Conservation (phyloP, 352 stramenopile species). For the Phytophthora syringae region DNA sequence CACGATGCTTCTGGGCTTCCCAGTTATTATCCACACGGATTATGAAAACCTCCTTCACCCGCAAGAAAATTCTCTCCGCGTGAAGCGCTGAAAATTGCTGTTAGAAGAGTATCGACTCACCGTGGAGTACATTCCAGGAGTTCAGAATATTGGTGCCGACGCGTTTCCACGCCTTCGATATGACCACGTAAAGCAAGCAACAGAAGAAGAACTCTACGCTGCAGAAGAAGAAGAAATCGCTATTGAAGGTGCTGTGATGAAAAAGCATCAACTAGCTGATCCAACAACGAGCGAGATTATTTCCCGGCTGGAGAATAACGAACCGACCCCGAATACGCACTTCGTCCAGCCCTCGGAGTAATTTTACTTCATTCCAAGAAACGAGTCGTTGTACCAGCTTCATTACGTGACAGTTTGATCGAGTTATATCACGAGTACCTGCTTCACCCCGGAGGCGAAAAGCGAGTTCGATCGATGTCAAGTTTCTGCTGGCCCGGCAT, state of each 20-base stretch:
- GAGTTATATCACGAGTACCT: constrained; percentile 18
- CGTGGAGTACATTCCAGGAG: not conserved
- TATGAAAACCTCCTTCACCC: constrained; percentile 1
- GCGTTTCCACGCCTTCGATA: not conserved
- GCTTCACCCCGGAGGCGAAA: constrained; percentile 8
- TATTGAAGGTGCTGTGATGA: constrained; percentile 4
- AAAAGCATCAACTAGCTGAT: constrained; percentile 9
- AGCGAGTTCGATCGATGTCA: not conserved
- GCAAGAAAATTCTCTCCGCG: not conserved
- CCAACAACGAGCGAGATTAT: too few species aligned
- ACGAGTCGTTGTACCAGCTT: constrained; percentile 4
- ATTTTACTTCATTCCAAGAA: constrained; percentile 11
- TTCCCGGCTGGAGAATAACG: constrained; percentile 1
- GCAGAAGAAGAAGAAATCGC: constrained; percentile 5
- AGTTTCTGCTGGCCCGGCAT: constrained; percentile 15
- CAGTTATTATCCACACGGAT: not conserved
- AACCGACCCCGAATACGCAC: constrained; percentile 8
- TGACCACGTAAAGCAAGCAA: constrained; percentile 1
- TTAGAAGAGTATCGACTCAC: constrained; percentile 2
- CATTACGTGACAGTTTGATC: not conserved
- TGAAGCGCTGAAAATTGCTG: constrained; percentile 7
- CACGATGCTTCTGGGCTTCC: constrained; percentile 2
- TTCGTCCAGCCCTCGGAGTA: not conserved
- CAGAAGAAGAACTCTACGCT: constrained; percentile 2
- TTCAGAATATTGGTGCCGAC: not conserved